These are phyloP conservation scores for Corymbia citriodora DNA, from an alignment of 441 rosid genomes.

Conservation along the genomic window DNA sequence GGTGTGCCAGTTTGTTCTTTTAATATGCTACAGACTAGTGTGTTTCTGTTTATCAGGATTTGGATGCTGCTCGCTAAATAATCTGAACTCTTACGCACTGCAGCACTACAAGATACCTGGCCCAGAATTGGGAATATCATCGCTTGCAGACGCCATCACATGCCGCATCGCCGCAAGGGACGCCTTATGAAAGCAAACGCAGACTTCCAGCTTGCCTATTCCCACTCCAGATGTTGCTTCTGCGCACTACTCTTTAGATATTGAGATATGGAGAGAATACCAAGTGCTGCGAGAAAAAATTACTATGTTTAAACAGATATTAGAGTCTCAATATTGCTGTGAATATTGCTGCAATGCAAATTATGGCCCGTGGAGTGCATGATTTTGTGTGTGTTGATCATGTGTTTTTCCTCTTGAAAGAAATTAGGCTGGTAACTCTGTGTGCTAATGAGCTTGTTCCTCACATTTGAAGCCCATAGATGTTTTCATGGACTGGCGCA, in stretches of 20 bases:
- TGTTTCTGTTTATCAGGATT: not conserved
- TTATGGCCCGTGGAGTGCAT: constrained; percentile 4
- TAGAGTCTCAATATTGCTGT: not conserved
- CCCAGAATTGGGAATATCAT: constrained; percentile 56
- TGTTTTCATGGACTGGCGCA: not conserved
- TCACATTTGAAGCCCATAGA: not conserved
- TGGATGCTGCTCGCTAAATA: not conserved
- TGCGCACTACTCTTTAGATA: not conserved
- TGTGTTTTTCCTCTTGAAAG: not conserved
- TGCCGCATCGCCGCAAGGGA: constrained; percentile 85
- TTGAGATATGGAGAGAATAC: not conserved
- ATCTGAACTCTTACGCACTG: not conserved
- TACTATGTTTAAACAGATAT: not conserved
- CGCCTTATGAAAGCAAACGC: constrained; percentile 44
- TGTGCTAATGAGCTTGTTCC: not conserved
- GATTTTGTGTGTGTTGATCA: not conserved
- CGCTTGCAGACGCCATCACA: constrained; percentile 70
- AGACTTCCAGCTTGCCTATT: not conserved
- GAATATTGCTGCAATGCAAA: not conserved
- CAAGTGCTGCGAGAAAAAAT: not conserved
- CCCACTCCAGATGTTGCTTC: not conserved
- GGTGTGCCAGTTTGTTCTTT: constrained; percentile 25
- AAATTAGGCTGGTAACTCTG: not conserved
- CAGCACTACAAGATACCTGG: constrained; percentile 84
- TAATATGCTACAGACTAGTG: not conserved